Base-by-base conservation (phyloP, 129 eudicot species). In the Helichrysum umbraculigerum region DNA sequence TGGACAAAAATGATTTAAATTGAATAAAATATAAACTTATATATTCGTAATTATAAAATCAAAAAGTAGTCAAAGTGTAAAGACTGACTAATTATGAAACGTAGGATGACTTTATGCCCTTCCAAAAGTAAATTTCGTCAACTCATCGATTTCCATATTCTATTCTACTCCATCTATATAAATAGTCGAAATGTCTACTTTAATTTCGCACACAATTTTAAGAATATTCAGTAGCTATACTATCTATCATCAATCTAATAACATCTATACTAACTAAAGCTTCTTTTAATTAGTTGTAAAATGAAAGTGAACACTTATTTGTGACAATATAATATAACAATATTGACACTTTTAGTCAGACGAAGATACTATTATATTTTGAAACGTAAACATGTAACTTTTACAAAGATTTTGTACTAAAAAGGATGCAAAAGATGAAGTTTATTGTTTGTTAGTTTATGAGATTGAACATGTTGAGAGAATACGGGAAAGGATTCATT, bases 31-130 rank as follows among this genome's bases (percentile, higher is more conserved):
- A 1, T 17, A 34, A 35, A 37, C 50, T 37, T 16, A 35, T n/a
- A 67, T 37, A n/a, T 42, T 5, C 0, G 17, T 63, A n/a, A 44
- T 63, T 47, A 34, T 71, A 32, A 56, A 71, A 41, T 42, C 34
- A 35, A 75, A 75, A 75, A 50, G 63, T 32, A 29, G 51, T 75
- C 61, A 75, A 75, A 63, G 72, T 64, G 32, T 42, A 11, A 64
- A 75, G 72, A 41, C 47, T 14, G 0, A 9, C 47, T 10, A 41
- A 39, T 39, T 12, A 39, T 39, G 47, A 8, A 39, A 41, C 62
- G 28, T 62, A 37, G 44, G 71, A 62, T 75, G 62, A 64, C 65
- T 50, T 64, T 75, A 32, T 42, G 47, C 64, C 44, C 5, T 32
- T 65, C 22, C n/a, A 63, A 63, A 47, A 75, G 52, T 44, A 51